phyloP scores from a whole-genome alignment of 106 monocot genomes.

The Allium sativum region DNA sequence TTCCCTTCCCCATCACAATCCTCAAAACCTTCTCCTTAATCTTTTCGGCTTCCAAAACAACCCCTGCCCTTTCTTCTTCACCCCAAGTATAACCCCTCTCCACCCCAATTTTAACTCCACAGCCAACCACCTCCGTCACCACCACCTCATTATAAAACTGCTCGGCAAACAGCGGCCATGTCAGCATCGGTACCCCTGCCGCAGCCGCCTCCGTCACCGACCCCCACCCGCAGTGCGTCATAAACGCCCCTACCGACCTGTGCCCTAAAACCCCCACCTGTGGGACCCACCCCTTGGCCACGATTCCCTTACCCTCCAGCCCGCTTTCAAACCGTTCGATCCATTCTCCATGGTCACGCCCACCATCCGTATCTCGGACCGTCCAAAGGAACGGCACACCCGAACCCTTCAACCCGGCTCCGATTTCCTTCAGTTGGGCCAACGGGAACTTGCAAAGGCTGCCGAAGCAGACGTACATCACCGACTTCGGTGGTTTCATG shows the following conservation, averaged over 20 bases:
- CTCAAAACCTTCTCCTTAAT: slow-evolving; percentile 18
- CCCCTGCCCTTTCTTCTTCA: slow-evolving; percentile 11
- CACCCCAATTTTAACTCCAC: slow-evolving; percentile 17
- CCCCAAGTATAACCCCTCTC: slow-evolving; percentile 23
- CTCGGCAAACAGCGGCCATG: slow-evolving; percentile 39
- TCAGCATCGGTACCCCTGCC: slow-evolving; percentile 22
- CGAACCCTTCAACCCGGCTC: slow-evolving; percentile 24
- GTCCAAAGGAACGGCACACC: slow-evolving; percentile 27
- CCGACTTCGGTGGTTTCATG: slow-evolving; percentile 10
- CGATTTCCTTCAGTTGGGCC: slow-evolving; percentile 25
- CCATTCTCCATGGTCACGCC: not conserved
- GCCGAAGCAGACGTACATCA: slow-evolving; percentile 36
- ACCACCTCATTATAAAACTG: slow-evolving; percentile 41
- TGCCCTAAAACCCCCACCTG: slow-evolving; percentile 22
- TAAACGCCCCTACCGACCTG: slow-evolving; percentile 22
- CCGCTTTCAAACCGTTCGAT: not conserved
- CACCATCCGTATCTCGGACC: slow-evolving; percentile 3
- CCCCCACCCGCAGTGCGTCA: slow-evolving; percentile 49
- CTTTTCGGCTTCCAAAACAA: slow-evolving; percentile 21
- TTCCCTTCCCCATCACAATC: slow-evolving; percentile 6
- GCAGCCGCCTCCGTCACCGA: slow-evolving; percentile 31
- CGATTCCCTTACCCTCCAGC: slow-evolving; percentile 8
- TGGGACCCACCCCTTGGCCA: slow-evolving; percentile 20
- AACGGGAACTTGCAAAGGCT: slow-evolving; percentile 20
- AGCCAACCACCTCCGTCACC: slow-evolving; percentile 14